These are phyloP conservation scores for Oxyria digyna DNA, from an alignment of 148 eudicot genomes.

Conservation along the genomic window DNA sequence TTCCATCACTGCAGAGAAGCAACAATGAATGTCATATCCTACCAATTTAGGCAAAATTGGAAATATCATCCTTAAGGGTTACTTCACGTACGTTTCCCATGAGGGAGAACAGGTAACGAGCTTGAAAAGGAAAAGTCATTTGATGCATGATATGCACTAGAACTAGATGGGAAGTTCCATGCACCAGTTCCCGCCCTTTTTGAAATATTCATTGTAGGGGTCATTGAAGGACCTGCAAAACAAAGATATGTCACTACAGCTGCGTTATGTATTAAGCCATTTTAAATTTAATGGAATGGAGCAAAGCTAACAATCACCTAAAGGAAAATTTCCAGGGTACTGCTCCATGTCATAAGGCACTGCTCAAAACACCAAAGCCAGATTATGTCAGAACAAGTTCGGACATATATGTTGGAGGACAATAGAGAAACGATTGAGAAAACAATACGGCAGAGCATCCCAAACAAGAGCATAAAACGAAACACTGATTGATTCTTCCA, in stretches of 20 bases:
- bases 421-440: background rate
- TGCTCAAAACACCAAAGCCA: background rate
- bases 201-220: constrained; percentile 18
- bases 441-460: background rate
- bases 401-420: background rate
- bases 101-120: constrained; percentile 82
- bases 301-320: background rate
- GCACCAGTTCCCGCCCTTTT: constrained; percentile 30
- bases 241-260: background rate
- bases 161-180: constrained; percentile 24
- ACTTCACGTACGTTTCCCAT: constrained; percentile 60
- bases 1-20: constrained; percentile 35
- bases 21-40: constrained; percentile 11
- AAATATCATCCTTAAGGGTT: background rate
- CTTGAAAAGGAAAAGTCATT: constrained; percentile 58
- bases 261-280: background rate
- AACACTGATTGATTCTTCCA: background rate
- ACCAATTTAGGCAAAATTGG: background rate
- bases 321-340: background rate
- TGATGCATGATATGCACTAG: constrained; percentile 30
- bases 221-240: constrained; percentile 26
- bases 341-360: constrained; percentile 6
- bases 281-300: background rate
- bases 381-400: background rate
- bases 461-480: background rate